Evolutionary conservation across 192 early-diverging fungal species (phyloP).

Genomic region (Coemansia sp.): DNA sequence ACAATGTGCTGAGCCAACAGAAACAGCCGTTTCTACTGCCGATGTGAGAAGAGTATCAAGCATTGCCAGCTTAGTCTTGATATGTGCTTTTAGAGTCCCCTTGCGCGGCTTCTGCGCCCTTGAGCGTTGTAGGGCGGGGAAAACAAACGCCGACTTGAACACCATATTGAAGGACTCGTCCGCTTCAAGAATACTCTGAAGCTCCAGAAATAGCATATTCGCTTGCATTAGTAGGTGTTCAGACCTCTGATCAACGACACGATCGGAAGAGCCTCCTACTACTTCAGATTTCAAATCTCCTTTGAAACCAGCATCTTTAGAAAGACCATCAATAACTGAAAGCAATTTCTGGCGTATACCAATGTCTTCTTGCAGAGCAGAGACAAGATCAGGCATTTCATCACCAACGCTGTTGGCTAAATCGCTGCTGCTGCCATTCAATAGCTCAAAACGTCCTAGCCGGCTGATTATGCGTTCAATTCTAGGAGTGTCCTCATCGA

Average conservation of each 20-base stretch:
- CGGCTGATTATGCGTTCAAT: conserved; percentile 23
- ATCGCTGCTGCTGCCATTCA: background rate
- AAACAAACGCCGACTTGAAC: conserved; percentile 29
- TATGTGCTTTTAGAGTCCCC: conserved; percentile 22
- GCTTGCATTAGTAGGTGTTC: conserved; percentile 33
- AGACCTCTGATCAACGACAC: conserved; percentile 33
- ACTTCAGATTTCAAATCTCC: background rate
- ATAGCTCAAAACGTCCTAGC: background rate
- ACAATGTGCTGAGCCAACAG: conserved; percentile 34
- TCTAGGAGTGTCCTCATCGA: conserved; percentile 12
- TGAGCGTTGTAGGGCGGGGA: conserved; percentile 23
- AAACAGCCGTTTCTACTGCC: conserved; percentile 20
- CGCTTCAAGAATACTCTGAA: conserved; percentile 14
- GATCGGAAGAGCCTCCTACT: background rate
- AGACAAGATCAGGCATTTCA: background rate
- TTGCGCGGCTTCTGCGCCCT: conserved; percentile 34
- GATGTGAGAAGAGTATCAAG: conserved; percentile 20
- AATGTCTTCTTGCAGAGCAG: conserved; percentile 29
- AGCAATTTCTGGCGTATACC: conserved; percentile 21
- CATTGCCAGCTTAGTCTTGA: conserved; percentile 22
- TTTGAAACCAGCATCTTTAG: background rate
- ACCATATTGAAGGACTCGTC: conserved; percentile 17
- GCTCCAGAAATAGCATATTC: conserved; percentile 26
- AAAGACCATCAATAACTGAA: conserved; percentile 1
- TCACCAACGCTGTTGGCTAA: background rate